Evolutionary conservation across 2,329 filamentous ascomycete species (phyloP).

Genomic region (Pseudogymnoascus destructans): DNA sequence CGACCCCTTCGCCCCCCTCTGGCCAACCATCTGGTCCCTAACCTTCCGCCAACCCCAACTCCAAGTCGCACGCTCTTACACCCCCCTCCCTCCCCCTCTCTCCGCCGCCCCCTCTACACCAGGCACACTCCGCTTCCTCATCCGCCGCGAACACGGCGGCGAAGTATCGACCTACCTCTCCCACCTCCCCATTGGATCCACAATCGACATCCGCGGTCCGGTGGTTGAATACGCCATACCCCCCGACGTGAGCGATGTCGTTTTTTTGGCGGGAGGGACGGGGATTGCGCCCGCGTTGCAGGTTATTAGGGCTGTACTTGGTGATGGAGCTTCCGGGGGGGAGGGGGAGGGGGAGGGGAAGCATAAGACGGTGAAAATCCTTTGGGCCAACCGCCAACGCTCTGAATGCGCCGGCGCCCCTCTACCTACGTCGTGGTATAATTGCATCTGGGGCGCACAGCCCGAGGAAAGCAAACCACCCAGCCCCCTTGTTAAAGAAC

Average conservation of each 20-base stretch:
- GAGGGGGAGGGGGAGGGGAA: slow-evolving; percentile 15
- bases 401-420: slow-evolving; percentile 46
- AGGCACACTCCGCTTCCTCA: slow-evolving; percentile 53
- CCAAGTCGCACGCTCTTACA: slow-evolving; percentile 86
- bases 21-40: slow-evolving; percentile 70
- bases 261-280: slow-evolving; percentile 86
- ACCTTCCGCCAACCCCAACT: slow-evolving; percentile 79
- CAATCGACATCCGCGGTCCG: slow-evolving; percentile 68
- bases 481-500: slow-evolving; percentile 44
- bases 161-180: slow-evolving; percentile 79
- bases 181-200: slow-evolving; percentile 45
- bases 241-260: slow-evolving; percentile 39
- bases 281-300: slow-evolving; percentile 86
- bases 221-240: slow-evolving; percentile 53
- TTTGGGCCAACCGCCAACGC: slow-evolving; percentile 66
- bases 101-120: slow-evolving; percentile 20
- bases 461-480: slow-evolving; percentile 10
- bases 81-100: slow-evolving; percentile 59
- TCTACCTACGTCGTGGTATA: slow-evolving; percentile 9
- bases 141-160: slow-evolving; percentile 64
- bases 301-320: slow-evolving; percentile 50
- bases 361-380: slow-evolving; percentile 44
- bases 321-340: slow-evolving; percentile 20
- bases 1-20: slow-evolving; percentile 33
- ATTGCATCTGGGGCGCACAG: not conserved